Evolutionary conservation across 2,329 filamentous ascomycete species (phyloP).

Genomic region (Neopestalotiopsis sp.): DNA sequence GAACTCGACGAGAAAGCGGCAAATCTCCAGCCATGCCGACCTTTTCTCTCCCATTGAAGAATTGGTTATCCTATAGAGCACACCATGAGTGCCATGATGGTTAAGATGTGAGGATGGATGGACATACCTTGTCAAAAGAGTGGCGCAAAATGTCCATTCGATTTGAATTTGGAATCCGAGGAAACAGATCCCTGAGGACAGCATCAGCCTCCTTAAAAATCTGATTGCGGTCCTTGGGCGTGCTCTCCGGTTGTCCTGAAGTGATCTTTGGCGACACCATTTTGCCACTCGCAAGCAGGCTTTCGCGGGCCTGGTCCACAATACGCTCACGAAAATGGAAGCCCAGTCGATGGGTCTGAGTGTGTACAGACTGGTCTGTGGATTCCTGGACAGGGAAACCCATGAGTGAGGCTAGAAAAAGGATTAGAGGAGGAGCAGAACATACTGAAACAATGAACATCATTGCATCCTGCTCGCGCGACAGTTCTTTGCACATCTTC

Average conservation of each 20-base stretch:
- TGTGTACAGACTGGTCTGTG: slow-evolving; percentile 42
- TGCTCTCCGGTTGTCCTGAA: slow-evolving; percentile 56
- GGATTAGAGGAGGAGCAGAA: slow-evolving; percentile 13
- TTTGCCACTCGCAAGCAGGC: slow-evolving; percentile 29
- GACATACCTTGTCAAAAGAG: slow-evolving; percentile 66
- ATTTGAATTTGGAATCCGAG: slow-evolving; percentile 68
- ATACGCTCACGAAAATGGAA: slow-evolving; percentile 65
- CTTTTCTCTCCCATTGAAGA: slow-evolving; percentile 54
- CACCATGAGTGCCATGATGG: background rate
- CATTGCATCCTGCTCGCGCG: slow-evolving; percentile 64
- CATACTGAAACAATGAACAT: slow-evolving; percentile 71
- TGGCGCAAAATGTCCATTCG: slow-evolving; percentile 66
- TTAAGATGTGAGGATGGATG: background rate
- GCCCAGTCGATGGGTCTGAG: slow-evolving; percentile 61
- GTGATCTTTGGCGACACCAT: slow-evolving; percentile 30
- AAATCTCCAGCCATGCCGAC: slow-evolving; percentile 63
- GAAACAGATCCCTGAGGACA: slow-evolving; percentile 67
- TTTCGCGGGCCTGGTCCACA: slow-evolving; percentile 57
- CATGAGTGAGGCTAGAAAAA: slow-evolving; percentile 22
- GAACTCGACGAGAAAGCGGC: slow-evolving; percentile 64
- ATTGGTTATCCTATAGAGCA: slow-evolving; percentile 48
- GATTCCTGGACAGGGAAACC: slow-evolving; percentile 33
- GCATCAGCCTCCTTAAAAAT: slow-evolving; percentile 68
- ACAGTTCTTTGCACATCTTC: slow-evolving; percentile 66
- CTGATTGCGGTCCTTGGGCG: slow-evolving; percentile 62